Percentiles rank a stretch among this genome's conserved stretches.
Conservation (phyloP, 1,139 yeast species). For the Chernovozyma sophiae-reginae region DNA sequence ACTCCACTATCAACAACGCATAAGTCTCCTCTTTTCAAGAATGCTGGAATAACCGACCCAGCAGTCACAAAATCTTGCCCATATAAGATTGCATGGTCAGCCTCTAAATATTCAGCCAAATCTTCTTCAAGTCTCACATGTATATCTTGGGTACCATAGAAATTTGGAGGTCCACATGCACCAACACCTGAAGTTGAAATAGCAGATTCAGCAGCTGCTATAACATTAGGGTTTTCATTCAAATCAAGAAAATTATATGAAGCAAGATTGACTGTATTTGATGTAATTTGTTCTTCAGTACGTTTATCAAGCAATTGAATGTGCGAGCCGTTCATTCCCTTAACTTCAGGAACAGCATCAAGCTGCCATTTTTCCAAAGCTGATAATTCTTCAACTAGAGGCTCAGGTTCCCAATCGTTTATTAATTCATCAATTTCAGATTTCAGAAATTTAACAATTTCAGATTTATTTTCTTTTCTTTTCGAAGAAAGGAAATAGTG, state of each 20-base stretch:
- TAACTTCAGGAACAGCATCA: conserved; percentile 57
- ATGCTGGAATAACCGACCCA: conserved; percentile 95
- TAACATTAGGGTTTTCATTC: conserved; percentile 44
- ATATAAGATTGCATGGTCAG: conserved; percentile 77
- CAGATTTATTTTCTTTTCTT: conserved; percentile 73
- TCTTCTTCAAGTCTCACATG: conserved; percentile 79
- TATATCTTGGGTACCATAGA: conserved; percentile 92
- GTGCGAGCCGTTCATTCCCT: conserved; percentile 54
- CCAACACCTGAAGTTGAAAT: conserved; percentile 86
- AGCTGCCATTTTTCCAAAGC: conserved; percentile 60
- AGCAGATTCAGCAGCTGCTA: conserved; percentile 52
- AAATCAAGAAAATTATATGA: conserved; percentile 61
- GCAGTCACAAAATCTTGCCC: conserved; percentile 93
- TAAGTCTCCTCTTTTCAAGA: conserved; percentile 91
- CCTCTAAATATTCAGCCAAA: conserved; percentile 67
- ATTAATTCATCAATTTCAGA: conserved; percentile 79
- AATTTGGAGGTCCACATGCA: conserved; percentile 98
- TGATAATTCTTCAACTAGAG: conserved; percentile 56
- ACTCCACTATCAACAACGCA: conserved; percentile 84
- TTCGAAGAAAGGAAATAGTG: conserved; percentile 81
- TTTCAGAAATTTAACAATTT: conserved; percentile 58
- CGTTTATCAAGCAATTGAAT: conserved; percentile 26
- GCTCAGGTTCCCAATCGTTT: conserved; percentile 89
- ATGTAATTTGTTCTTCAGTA: conserved; percentile 14
- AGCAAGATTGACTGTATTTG: conserved; percentile 49